Evolutionary conservation across 2,329 filamentous ascomycete species (phyloP).

Genomic region (Chrysosporium keratinophilum): DNA sequence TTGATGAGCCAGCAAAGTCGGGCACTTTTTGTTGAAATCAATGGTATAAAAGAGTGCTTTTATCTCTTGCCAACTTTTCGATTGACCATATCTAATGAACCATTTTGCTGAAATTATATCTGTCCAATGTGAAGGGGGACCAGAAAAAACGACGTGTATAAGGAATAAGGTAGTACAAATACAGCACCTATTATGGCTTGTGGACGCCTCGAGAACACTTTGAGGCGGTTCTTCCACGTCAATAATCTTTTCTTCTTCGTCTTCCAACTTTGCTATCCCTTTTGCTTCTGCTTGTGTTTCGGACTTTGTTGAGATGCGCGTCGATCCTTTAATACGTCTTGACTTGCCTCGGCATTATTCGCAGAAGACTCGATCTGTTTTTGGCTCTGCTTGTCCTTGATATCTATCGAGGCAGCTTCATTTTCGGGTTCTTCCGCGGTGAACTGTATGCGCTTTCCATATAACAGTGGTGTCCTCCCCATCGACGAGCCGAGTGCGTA

Average conservation of each 20-base stretch:
- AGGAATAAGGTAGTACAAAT: too few species aligned
- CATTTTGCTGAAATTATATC: too few species aligned
- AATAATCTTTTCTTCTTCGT: neutral
- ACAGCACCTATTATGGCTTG: too few species aligned
- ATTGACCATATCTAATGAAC: too few species aligned
- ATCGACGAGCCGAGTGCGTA: slow-evolving; percentile 51
- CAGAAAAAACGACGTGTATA: too few species aligned
- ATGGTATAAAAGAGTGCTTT: too few species aligned
- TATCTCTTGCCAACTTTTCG: too few species aligned
- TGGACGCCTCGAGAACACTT: too few species aligned
- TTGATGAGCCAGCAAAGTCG: too few species aligned
- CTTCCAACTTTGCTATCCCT: neutral
- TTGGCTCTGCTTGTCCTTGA: neutral
- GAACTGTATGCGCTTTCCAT: slow-evolving; percentile 30
- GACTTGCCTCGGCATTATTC: neutral
- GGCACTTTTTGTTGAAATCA: too few species aligned
- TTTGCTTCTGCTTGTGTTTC: slow-evolving; percentile 2
- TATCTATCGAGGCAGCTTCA: neutral
- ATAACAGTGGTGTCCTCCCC: slow-evolving; percentile 25
- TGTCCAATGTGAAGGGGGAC: too few species aligned
- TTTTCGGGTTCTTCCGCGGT: slow-evolving; percentile 16
- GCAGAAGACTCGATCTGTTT: neutral
- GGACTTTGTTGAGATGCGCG: neutral
- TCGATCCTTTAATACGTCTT: neutral
- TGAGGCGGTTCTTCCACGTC: neutral